Conservation (phyloP, 345 rosid species). For the Geranium brycei region DNA sequence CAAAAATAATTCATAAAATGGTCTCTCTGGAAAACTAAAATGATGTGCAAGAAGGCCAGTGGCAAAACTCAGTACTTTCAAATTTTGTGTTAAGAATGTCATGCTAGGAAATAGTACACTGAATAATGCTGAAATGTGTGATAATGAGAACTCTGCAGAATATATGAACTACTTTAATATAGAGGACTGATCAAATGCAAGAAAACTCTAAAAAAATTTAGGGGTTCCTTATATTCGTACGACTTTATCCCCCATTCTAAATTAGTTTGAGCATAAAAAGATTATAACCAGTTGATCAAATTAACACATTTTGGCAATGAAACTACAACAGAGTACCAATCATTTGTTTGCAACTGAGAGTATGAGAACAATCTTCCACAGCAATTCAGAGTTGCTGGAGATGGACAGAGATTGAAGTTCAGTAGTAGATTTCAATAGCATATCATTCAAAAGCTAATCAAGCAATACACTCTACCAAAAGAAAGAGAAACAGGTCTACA, state of each 20-base stretch:
- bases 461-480: neutral
- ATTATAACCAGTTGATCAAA: no score
- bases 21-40: no score
- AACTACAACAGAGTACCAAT: neutral
- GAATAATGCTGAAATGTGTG: neutral
- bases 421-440: neutral
- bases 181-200: no score
- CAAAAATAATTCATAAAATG: no score
- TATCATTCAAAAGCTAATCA: neutral
- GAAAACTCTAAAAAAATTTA: no score
- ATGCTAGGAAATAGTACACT: neutral
- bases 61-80: neutral
- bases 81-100: neutral
- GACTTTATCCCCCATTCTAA: neutral
- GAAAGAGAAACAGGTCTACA: neutral
- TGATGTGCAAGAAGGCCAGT: neutral
- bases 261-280: neutral
- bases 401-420: neutral
- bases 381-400: neutral
- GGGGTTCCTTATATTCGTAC: no score
- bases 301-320: no score
- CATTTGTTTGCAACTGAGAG: neutral
- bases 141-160: neutral
- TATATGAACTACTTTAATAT: no score
- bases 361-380: neutral